Percentiles rank a stretch among this genome's conserved stretches.
phyloP scores from a whole-genome alignment of 2,329 filamentous ascomycete genomes.

The Cladosporium cucumerinum region DNA sequence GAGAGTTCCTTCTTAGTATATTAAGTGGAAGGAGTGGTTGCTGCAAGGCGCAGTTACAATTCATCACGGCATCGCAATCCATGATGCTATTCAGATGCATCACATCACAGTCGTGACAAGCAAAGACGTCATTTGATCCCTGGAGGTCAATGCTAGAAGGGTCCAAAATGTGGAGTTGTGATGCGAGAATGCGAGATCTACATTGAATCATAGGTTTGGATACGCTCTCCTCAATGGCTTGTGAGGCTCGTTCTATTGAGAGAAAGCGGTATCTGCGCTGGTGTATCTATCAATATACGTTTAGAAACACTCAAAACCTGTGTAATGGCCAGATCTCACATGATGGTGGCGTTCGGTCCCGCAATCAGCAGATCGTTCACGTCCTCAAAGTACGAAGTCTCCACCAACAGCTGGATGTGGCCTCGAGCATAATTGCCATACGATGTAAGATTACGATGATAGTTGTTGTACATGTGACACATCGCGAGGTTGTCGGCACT shows the following conservation, averaged over 20 bases:
- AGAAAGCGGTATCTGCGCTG: not conserved
- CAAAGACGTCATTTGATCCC: conserved; percentile 2
- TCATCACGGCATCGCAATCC: conserved; percentile 16
- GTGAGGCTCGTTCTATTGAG: not conserved
- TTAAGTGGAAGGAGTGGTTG: not conserved
- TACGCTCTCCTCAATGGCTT: not conserved
- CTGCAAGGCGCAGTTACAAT: not conserved
- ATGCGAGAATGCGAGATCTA: not conserved
- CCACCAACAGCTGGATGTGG: conserved; percentile 23
- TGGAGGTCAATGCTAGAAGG: not conserved
- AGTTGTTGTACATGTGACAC: conserved; percentile 26
- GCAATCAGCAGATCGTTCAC: conserved; percentile 24
- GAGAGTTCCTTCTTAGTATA: not conserved
- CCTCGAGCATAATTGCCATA: conserved; percentile 28
- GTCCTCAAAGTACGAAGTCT: conserved; percentile 26
- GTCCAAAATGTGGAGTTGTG: not conserved
- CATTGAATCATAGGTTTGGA: not conserved
- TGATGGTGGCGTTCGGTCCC: conserved; percentile 21
- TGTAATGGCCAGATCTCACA: too few species aligned
- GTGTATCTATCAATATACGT: not conserved
- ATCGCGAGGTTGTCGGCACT: conserved; percentile 26
- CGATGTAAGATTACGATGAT: conserved; percentile 25
- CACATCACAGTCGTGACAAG: not conserved
- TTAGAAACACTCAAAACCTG: too few species aligned
- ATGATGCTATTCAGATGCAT: conserved; percentile 7